phyloP scores from a whole-genome alignment of 1,139 yeast genomes.

The Eremothecium gossypii region DNA sequence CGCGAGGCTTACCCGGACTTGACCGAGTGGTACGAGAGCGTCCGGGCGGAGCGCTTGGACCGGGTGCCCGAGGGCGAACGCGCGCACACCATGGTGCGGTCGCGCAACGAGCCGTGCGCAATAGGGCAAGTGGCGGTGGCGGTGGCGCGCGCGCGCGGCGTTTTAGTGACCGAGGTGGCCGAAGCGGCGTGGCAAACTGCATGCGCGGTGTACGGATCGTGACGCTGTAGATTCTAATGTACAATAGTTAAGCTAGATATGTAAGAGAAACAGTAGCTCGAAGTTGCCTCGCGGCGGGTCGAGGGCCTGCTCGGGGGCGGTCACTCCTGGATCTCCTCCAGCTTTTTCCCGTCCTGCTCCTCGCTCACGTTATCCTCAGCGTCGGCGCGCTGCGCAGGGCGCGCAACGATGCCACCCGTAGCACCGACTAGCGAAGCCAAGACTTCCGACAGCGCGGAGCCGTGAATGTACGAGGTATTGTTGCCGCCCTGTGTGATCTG shows the following conservation, averaged over 20 bases:
- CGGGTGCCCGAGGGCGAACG: constrained; percentile 15
- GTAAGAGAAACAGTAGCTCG: background rate
- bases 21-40: constrained; percentile 16
- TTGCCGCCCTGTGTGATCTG: constrained; percentile 24
- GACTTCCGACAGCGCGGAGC: constrained; percentile 27
- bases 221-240: constrained; percentile 14
- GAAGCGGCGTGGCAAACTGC: constrained; percentile 60
- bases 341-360: constrained; percentile 23
- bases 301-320: constrained; percentile 1
- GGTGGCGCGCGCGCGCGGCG: constrained; percentile 48
- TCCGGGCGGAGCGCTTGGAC: constrained; percentile 23
- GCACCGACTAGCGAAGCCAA: constrained; percentile 30
- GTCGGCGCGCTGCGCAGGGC: constrained; percentile 23
- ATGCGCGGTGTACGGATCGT: constrained; percentile 37
- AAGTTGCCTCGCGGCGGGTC: background rate
- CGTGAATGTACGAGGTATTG: constrained; percentile 26
- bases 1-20: constrained; percentile 11
- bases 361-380: constrained; percentile 30
- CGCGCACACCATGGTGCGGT: constrained; percentile 47
- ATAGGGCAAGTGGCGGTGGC: constrained; percentile 77
- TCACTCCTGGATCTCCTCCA: constrained; percentile 15
- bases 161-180: constrained; percentile 44
- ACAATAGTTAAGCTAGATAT: constrained; percentile 2
- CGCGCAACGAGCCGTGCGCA: constrained; percentile 86
- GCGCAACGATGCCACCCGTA: constrained; percentile 28